Conservation (phyloP, 2,329 filamentous ascomycete species). For the Canariomyces notabilis region DNA sequence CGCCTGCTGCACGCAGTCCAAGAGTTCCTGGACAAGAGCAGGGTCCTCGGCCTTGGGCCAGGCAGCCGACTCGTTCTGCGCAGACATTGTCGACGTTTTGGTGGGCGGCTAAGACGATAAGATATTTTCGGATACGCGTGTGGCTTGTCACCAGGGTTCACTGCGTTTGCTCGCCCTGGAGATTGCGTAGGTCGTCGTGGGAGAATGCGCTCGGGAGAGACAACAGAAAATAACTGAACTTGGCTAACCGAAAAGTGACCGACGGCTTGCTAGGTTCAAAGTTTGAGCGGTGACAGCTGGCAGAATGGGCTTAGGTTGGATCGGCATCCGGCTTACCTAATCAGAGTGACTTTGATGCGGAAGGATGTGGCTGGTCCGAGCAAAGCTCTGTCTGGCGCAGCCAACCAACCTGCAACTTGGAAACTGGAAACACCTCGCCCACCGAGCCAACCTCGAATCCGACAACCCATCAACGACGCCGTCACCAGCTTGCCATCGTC, state of each 20-base stretch:
- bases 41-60: constrained; percentile 66
- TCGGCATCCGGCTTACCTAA: constrained; percentile 23
- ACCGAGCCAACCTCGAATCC: constrained; percentile 18
- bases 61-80: constrained; percentile 39
- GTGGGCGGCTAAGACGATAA: constrained; percentile 4
- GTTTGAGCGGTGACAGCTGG: constrained; percentile 19
- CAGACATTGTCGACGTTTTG: constrained; percentile 25
- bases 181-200: constrained; percentile 12
- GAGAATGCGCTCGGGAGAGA: constrained; percentile 14
- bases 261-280: constrained; percentile 3
- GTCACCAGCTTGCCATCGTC: constrained; percentile 6
- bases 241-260: constrained; percentile 4
- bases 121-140: neutral
- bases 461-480: constrained; percentile 19
- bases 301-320: constrained; percentile 11
- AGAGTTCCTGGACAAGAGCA: constrained; percentile 72
- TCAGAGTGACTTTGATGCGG: too few species aligned
- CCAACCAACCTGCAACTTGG: constrained; percentile 29
- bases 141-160: constrained; percentile 26
- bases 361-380: constrained; percentile 10
- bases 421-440: constrained; percentile 34
- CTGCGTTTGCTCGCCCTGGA: constrained; percentile 29
- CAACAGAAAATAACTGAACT: constrained; percentile 10
- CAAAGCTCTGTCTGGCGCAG: constrained; percentile 22
- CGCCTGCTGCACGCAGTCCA: constrained; percentile 59